Evolutionary conservation across 495 filamentous ascomycete genomes (phyloP).

Genomic region (Melanomma pulvis-pyrius): DNA sequence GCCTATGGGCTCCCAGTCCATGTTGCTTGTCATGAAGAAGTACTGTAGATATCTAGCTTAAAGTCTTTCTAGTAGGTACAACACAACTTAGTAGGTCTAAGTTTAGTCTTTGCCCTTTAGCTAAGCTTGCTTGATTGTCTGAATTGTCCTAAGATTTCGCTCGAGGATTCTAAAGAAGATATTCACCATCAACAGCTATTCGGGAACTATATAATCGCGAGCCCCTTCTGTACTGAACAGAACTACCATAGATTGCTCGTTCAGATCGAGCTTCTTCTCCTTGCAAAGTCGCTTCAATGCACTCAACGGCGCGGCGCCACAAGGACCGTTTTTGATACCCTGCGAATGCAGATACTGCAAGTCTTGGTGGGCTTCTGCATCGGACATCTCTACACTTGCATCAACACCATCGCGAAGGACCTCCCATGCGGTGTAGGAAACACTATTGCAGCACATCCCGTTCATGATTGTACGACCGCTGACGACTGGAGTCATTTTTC

Average conservation of each 20-base stretch:
- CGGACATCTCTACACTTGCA: conserved; percentile 59
- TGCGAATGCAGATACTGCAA: conserved; percentile 51
- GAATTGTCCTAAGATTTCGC: no score
- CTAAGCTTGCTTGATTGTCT: no score
- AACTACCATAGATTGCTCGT: conserved; percentile 56
- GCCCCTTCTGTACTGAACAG: conserved; percentile 48
- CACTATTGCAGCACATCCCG: conserved; percentile 69
- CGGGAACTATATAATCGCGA: conserved; percentile 40
- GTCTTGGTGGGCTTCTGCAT: conserved; percentile 58
- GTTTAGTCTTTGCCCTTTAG: no score
- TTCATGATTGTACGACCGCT: conserved; percentile 66
- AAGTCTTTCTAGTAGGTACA: no score
- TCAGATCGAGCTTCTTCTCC: conserved; percentile 45
- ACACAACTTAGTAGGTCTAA: no score
- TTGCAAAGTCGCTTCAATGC: conserved; percentile 54
- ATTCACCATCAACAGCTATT: no score
- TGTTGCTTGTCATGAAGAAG: no score
- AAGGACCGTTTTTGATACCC: conserved; percentile 62
- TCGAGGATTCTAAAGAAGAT: no score
- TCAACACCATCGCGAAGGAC: conserved; percentile 58
- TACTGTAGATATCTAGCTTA: no score
- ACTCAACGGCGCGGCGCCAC: conserved; percentile 63
- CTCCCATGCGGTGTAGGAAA: conserved; percentile 65
- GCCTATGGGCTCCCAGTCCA: no score
- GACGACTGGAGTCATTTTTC: conserved; percentile 48